A percentile compares a stretch with the other conserved stretches of the same genome.
These are phyloP conservation scores for Bathelium albidoporum DNA, from an alignment of 495 filamentous ascomycete species.

Conservation along the genomic window DNA sequence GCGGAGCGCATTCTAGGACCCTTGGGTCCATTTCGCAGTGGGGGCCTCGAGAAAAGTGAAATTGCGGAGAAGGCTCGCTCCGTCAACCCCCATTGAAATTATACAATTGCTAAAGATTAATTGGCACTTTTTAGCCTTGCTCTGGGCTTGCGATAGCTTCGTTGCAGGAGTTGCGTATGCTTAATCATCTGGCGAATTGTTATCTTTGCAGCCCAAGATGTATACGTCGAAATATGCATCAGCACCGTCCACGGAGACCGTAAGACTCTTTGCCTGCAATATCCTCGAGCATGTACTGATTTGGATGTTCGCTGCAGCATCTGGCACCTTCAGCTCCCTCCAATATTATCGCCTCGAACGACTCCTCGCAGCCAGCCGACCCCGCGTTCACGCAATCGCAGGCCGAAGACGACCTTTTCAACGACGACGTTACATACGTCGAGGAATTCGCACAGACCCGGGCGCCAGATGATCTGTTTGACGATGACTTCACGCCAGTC, in stretches of 20 bases:
- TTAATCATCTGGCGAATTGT: neutral
- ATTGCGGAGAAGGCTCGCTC: too few species aligned
- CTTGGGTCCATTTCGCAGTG: too few species aligned
- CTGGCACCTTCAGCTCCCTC: neutral
- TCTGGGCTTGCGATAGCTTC: too few species aligned
- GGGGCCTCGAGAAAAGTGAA: too few species aligned
- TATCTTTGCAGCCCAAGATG: neutral
- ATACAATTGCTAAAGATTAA: too few species aligned
- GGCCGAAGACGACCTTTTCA: constrained; percentile 10
- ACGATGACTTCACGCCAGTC: constrained; percentile 61
- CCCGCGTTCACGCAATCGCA: constrained; percentile 17
- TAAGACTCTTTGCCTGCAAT: neutral
- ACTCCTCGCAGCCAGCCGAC: constrained; percentile 8
- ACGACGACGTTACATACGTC: constrained; percentile 15
- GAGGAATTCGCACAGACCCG: constrained; percentile 43
- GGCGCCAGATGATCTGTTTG: constrained; percentile 57
- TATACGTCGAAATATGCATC: neutral
- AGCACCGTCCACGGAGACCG: neutral
- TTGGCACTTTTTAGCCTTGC: too few species aligned
- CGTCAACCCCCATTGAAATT: too few species aligned
- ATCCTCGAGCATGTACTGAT: neutral
- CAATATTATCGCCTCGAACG: constrained; percentile 9
- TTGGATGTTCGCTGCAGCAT: neutral
- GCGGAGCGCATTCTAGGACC: too few species aligned
- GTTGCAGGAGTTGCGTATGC: too few species aligned